Evolutionary conservation across 2,329 filamentous ascomycete species (phyloP), one percentile per base, ranked within the genome.

Genomic region (Stachybotrys elegans): DNA sequence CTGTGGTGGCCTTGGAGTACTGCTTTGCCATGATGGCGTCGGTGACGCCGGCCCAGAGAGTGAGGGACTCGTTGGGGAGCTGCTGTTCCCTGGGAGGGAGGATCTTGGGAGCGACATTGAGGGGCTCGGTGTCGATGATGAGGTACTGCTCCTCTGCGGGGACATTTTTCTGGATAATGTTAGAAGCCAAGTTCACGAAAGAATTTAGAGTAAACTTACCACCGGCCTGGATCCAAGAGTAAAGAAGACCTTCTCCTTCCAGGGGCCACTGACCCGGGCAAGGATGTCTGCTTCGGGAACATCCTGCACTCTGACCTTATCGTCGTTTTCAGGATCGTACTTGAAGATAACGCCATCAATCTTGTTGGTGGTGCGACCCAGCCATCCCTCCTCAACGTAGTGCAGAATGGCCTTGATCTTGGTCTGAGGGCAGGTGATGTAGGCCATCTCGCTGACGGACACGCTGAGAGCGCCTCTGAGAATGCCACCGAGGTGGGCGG

Each of bases 371-470:
- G 88, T 81, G 52, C 88, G 88, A 38, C 91, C 88, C 22, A 97
- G 76, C 91, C 93, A 98, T 40, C 91, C 90, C 56, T 97, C 92
- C 58, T 97, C 92, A 44, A 91, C 72, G 62, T 98, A 98, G 57
- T 94, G 84, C 38, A 98, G 69, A 50, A 98, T 95, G 16, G 84
- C 86, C 70, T 97, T 97, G 53, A 95, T 79, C 60, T 84, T 86
- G 2, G 90, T 95, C 69, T 90, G 84, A n/a, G 86, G 79, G 67
- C 93, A 98, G 31, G 84, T 91, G 48, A 97, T 78, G 62, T 86
- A 95, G 57, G 89, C 93, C 51, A 84, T 79, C 57, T 98, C 93
- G 38, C 91, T 86, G 19, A 98, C 93, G 8, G 86, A 91, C 49
- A 98, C 84, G 56, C 84, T 91, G 41, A 97, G 72, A n/a, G 86